A percentile compares a stretch with the other conserved stretches of the same genome.
These are phyloP conservation scores for Aspergillus bridgeri DNA, from an alignment of 495 filamentous ascomycete genomes.

Conservation along the genomic window DNA sequence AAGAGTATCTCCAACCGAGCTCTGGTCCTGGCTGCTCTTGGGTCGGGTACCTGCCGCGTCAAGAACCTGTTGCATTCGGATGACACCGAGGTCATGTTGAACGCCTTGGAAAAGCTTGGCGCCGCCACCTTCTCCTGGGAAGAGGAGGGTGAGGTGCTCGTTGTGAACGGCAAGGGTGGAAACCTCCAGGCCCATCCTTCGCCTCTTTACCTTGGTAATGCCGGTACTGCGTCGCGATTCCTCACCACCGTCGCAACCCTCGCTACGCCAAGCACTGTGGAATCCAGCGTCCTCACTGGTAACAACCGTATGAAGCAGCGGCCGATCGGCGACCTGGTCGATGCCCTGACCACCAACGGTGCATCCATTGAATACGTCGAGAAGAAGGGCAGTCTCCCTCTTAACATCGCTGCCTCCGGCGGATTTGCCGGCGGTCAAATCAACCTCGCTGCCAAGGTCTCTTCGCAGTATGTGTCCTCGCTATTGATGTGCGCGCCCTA, in stretches of 20 bases:
- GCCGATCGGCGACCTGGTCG: constrained; percentile 91
- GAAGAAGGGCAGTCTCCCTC: constrained; percentile 70
- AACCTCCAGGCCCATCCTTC: constrained; percentile 70
- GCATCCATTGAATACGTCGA: constrained; percentile 80
- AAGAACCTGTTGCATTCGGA: constrained; percentile 93
- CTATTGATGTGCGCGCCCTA: constrained; percentile 97
- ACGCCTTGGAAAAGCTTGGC: constrained; percentile 73
- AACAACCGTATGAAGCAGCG: constrained; percentile 96
- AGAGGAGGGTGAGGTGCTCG: constrained; percentile 82
- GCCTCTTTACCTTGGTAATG: constrained; percentile 91
- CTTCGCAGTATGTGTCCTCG: constrained; percentile 96
- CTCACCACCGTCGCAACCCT: constrained; percentile 89
- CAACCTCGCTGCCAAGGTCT: constrained; percentile 87
- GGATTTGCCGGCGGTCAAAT: constrained; percentile 92
- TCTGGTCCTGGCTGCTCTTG: constrained; percentile 86
- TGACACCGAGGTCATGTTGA: constrained; percentile 95
- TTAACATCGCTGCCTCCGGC: constrained; percentile 75
- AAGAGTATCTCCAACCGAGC: constrained; percentile 98
- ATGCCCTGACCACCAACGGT: constrained; percentile 82
- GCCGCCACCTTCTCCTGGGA: constrained; percentile 96
- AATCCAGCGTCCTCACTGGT: constrained; percentile 79
- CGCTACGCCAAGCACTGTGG: constrained; percentile 59
- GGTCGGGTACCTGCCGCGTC: constrained; percentile 80
- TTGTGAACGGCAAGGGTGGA: constrained; percentile 88
- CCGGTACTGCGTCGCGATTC: constrained; percentile 93